These are phyloP conservation scores for Talaromyces piceae DNA, from an alignment of 2,329 filamentous ascomycete species.

Conservation along the genomic window DNA sequence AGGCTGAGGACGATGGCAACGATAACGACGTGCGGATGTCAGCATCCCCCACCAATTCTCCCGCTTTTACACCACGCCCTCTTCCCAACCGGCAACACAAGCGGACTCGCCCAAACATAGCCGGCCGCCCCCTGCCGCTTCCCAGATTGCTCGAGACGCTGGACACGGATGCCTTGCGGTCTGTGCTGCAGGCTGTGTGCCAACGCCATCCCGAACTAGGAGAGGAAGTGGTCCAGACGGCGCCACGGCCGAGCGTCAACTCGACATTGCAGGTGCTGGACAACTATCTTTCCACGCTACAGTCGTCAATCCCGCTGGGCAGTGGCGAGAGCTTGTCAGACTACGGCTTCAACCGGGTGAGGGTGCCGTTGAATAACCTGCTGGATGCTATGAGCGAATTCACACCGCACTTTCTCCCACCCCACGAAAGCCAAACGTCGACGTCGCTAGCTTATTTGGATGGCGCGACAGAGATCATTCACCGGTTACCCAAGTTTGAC, in stretches of 20 bases:
- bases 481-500: conserved; percentile 85
- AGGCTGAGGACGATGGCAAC: conserved; percentile 65
- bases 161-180: conserved; percentile 73
- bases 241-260: conserved; percentile 77
- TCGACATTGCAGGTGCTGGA: conserved; percentile 73
- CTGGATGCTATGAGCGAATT: conserved; percentile 89
- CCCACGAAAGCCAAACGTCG: conserved; percentile 76
- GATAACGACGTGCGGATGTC: conserved; percentile 78
- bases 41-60: conserved; percentile 76
- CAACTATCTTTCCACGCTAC: conserved; percentile 73
- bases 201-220: conserved; percentile 80
- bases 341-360: conserved; percentile 91
- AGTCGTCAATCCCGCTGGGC: conserved; percentile 74
- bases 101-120: conserved; percentile 60
- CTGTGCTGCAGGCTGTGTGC: conserved; percentile 83
- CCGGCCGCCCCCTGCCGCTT: conserved; percentile 57
- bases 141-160: conserved; percentile 88
- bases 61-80: conserved; percentile 62
- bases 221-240: conserved; percentile 72
- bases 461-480: conserved; percentile 80
- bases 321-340: conserved; percentile 71
- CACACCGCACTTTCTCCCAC: conserved; percentile 90
- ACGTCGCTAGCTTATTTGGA: conserved; percentile 82
- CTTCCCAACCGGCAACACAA: conserved; percentile 62
- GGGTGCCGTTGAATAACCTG: conserved; percentile 68